Evolutionary conservation across 768 basidiomycete species (phyloP).

Genomic region (Pulveroboletus sp.): DNA sequence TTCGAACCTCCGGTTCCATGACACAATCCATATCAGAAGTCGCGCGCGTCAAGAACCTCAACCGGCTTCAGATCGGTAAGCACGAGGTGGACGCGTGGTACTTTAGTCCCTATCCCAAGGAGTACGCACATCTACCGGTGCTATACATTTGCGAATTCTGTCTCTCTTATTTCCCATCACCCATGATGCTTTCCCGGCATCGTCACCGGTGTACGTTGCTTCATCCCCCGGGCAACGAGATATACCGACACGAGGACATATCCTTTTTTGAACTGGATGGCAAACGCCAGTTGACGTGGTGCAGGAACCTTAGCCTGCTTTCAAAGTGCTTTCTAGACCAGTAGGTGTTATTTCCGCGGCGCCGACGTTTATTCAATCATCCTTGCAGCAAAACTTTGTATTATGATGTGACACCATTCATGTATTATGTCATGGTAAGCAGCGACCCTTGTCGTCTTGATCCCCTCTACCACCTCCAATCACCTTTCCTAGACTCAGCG

Average conservation of each 20-base stretch:
- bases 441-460: slow-evolving; percentile 1
- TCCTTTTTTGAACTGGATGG: slow-evolving; percentile 99
- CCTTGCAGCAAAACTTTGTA: slow-evolving; percentile 86
- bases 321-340: slow-evolving; percentile 99
- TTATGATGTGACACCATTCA: slow-evolving; percentile 99
- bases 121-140: slow-evolving; percentile 92
- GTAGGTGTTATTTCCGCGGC: slow-evolving; percentile 45
- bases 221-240: slow-evolving; percentile 98
- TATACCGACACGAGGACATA: slow-evolving; percentile 95
- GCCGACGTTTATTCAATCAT: slow-evolving; percentile 16
- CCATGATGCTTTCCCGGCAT: slow-evolving; percentile 88
- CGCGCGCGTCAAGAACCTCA: slow-evolving; percentile 96
- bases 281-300: slow-evolving; percentile 92
- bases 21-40: slow-evolving; percentile 98
- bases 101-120: slow-evolving; percentile 97
- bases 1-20: slow-evolving; percentile 97
- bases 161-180: slow-evolving; percentile 86
- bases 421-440: slow-evolving; percentile 97
- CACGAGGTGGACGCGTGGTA: slow-evolving; percentile 99
- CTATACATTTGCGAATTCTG: slow-evolving; percentile 99
- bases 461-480: slow-evolving; percentile 11
- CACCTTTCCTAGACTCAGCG: slow-evolving; percentile 56
- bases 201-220: slow-evolving; percentile 85
- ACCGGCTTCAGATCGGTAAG: slow-evolving; percentile 91
- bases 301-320: slow-evolving; percentile 91